Evolutionary conservation across 768 basidiomycete species (phyloP), one percentile per base, ranked within the genome.

Genomic region (Leucosporidium creatinivorum): DNA sequence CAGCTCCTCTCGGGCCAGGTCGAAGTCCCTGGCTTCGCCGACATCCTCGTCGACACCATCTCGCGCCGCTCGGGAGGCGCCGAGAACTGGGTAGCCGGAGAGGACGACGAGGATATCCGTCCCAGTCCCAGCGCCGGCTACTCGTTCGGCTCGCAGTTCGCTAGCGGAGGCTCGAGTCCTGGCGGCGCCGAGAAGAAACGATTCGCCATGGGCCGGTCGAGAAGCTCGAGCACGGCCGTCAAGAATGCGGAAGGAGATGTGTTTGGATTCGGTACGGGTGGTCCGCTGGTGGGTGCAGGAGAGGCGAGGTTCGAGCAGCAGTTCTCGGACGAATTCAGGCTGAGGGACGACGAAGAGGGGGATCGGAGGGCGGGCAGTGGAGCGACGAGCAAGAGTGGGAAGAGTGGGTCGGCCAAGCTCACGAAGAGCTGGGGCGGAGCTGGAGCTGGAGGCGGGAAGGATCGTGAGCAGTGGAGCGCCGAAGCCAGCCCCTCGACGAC

Each of bases 1-100:
- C 83, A 87, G 76, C 84, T 99, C 30, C 85, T 99, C 21, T 87
- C 85, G 49, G 94, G 94, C 9, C 77, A 77, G 15, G 79, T 96
- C 52, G 82, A 85, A 18, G 82, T 85, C 8, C 94, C 93, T 0
- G 79, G 82, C 2, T 98, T 91, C 89, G 87, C 93, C 1, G 77
- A 81, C n/a, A 76, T 81, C 2, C 82, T 99, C 30, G 86, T 90
- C 66, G 83, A 84, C 63, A 86, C 87, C 2, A 81, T 99, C 49
- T 85, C 90, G 60, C 77, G 82, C 15, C 87, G 87, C 70, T 88
- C 87, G 4, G 85, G 87, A 18, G 39, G 39, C 26, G 33, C 47
- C 47, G 65, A 66, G 21, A 62, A 57, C 36, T 50, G 55, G 56
- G 21, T 8, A 2, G 66, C 47, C 23, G 54, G 23, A 19, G 64